Evolutionary conservation across 2,329 filamentous ascomycete genomes (phyloP), one percentile per base, ranked within the genome.

Genomic region (Raffaelea albimanens): DNA sequence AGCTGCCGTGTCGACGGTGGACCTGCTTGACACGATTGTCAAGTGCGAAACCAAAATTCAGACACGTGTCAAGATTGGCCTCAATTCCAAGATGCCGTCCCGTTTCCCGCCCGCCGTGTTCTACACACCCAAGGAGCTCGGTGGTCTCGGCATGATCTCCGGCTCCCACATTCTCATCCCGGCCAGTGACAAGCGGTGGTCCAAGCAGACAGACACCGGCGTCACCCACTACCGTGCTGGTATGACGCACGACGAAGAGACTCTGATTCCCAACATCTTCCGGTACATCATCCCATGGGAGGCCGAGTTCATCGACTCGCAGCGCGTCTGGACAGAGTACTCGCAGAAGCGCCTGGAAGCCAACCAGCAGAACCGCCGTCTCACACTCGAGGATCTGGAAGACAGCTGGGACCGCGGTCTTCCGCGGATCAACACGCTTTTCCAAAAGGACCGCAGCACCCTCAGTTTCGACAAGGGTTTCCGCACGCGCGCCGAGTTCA

Each of bases 21-120:
- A 88, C 52, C 73, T 98, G 4, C 76, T 98, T 3, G 93, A 98
- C 62, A 96, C 91, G 0, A 98, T 98, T 57, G 93, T 98, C 63
- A 98, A 98, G 69, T 98, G 93, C 57, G 93, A 98, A 67, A 98
- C 94, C 14, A 98, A 98, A 73, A 98, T 98, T 46, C 93, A 98
- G 68, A 98, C 93, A 4, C 81, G 93, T 62, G 93, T 98, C 58
- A 98, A 98, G 76, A 98, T 98, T 58, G 93, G 93, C 2, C 68
- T 98, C 51, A 98, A 98, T 68, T 97, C 91, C 4, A 98, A 98
- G 72, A 98, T 98, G 93, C 93, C 93, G 46, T 96, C 89, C 39
- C 85, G 93, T 72, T 98, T 98, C 73, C 93, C 93, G 18, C 93
- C 93, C 18, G 93, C 93, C 4, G 93, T 98, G 2, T 98, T 98